phyloP scores from a whole-genome alignment of 306 rosid species.

The Ormosia semicastrata region DNA sequence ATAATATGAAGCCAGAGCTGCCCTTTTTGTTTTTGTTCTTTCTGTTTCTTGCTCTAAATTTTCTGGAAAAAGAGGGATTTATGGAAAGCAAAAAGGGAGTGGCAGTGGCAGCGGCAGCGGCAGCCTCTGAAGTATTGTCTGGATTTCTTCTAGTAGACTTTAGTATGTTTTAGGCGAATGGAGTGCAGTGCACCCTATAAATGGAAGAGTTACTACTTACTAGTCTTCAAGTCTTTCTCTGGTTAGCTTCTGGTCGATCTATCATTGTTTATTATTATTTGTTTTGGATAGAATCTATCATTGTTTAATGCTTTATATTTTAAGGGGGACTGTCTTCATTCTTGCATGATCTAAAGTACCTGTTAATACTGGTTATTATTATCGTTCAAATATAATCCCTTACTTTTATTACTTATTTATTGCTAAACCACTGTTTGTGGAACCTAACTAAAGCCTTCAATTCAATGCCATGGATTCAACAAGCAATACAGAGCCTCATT shows the following conservation, averaged over 20 bases:
- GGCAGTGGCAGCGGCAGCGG: slow-evolving; percentile 11
- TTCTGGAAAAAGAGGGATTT: not conserved
- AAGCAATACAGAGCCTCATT: not conserved
- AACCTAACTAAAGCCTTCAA: not conserved
- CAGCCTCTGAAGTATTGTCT: slow-evolving; percentile 45
- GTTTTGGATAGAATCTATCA: too few relatives aligned
- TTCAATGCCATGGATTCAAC: not conserved
- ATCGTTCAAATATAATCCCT: not conserved
- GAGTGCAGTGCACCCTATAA: not conserved
- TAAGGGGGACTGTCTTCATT: not conserved
- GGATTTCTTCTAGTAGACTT: not conserved
- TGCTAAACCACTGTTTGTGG: not conserved
- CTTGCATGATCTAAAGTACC: not conserved
- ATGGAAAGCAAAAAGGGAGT: not conserved
- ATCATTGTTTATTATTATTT: not conserved
- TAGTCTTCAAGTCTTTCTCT: not conserved
- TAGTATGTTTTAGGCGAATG: not conserved
- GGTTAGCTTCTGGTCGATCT: not conserved
- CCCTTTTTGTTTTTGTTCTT: slow-evolving; percentile 8
- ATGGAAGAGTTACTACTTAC: slow-evolving; percentile 3
- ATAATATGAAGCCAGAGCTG: slow-evolving; percentile 31
- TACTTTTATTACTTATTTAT: not conserved
- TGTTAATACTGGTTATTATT: not conserved
- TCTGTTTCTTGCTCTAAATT: slow-evolving; percentile 2
- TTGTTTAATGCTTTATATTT: not conserved